These are phyloP conservation scores for Nemania sp. DNA, from an alignment of 2,329 filamentous ascomycete species.

Conservation along the genomic window DNA sequence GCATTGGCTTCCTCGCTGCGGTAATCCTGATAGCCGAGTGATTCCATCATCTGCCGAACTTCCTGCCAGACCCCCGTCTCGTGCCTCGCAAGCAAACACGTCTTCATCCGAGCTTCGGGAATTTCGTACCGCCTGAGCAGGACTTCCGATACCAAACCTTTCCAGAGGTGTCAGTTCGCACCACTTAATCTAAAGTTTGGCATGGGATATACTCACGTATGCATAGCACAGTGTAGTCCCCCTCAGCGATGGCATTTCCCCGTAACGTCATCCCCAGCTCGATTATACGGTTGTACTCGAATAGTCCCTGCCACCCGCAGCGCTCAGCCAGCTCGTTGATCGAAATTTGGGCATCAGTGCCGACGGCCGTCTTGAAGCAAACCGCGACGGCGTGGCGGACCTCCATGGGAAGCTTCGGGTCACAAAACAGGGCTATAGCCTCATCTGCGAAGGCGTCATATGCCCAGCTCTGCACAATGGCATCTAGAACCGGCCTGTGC, in stretches of 20 bases:
- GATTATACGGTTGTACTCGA: slow-evolving; percentile 33
- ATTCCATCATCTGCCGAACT: slow-evolving; percentile 20
- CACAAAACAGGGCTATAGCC: slow-evolving; percentile 19
- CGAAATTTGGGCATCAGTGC: slow-evolving; percentile 12
- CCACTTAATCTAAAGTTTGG: too few relatives aligned
- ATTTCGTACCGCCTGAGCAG: slow-evolving; percentile 33
- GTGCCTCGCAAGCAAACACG: slow-evolving; percentile 31
- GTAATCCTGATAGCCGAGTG: slow-evolving; percentile 14
- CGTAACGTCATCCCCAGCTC: slow-evolving; percentile 29
- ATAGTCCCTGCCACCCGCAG: slow-evolving; percentile 40
- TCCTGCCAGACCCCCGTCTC: slow-evolving; percentile 34
- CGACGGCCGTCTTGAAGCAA: slow-evolving; percentile 22
- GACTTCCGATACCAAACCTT: slow-evolving; percentile 36
- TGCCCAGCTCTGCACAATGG: slow-evolving; percentile 26
- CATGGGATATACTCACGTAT: slow-evolving; percentile 32
- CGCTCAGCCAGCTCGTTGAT: slow-evolving; percentile 35
- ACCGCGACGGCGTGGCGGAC: slow-evolving; percentile 21
- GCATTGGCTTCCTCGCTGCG: slow-evolving; percentile 31
- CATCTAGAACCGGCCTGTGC: slow-evolving; percentile 33
- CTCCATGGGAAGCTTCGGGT: slow-evolving; percentile 4
- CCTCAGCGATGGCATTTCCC: slow-evolving; percentile 37
- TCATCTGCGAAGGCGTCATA: slow-evolving; percentile 31
- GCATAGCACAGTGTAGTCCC: slow-evolving; percentile 35
- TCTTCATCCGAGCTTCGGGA: slow-evolving; percentile 23
- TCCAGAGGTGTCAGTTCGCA: not conserved